phyloP scores from a whole-genome alignment of 1,284 basidiomycete genomes.

The Nidula niveotomentosa region DNA sequence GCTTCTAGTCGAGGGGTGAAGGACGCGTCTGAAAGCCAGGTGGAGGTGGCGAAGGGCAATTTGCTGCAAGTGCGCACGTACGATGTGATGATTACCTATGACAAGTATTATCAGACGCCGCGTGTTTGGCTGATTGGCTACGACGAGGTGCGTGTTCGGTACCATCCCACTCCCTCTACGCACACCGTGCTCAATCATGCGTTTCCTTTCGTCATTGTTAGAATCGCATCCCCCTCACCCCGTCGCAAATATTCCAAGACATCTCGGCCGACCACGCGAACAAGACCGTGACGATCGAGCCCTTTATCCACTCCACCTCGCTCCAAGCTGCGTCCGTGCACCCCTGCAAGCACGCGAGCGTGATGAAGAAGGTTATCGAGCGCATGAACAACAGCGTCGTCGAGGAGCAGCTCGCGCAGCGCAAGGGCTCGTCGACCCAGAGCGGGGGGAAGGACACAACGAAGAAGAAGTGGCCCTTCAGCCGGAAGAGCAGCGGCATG shows the following conservation, averaged over 20 bases:
- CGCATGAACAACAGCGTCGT: slow-evolving; percentile 92
- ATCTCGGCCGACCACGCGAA: slow-evolving; percentile 96
- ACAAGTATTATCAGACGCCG: slow-evolving; percentile 98
- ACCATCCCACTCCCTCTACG: too few relatives aligned
- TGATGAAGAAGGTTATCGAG: slow-evolving; percentile 99
- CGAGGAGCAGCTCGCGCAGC: slow-evolving; percentile 70
- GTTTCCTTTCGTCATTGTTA: slow-evolving; percentile 26
- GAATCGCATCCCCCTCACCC: slow-evolving; percentile 86
- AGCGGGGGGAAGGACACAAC: slow-evolving; percentile 39
- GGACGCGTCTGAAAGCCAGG: slow-evolving; percentile 35
- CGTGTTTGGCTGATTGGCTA: slow-evolving; percentile 95
- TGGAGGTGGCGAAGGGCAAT: slow-evolving; percentile 74
- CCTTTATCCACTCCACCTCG: slow-evolving; percentile 89
- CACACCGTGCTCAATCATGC: not conserved
- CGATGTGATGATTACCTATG: slow-evolving; percentile 99
- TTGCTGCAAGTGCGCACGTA: slow-evolving; percentile 96
- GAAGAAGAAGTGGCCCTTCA: slow-evolving; percentile 87
- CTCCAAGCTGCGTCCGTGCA: slow-evolving; percentile 92
- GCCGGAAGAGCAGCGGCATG: slow-evolving; percentile 64
- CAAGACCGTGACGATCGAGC: slow-evolving; percentile 99
- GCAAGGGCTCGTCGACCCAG: slow-evolving; percentile 35
- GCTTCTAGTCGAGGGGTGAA: not conserved
- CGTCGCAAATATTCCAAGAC: slow-evolving; percentile 95
- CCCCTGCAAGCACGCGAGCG: slow-evolving; percentile 97
- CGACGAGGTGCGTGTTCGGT: slow-evolving; percentile 67